Evolutionary conservation across 2,329 filamentous ascomycete species (phyloP), one percentile per base, ranked within the genome.

Genomic region (Calycina marina): DNA sequence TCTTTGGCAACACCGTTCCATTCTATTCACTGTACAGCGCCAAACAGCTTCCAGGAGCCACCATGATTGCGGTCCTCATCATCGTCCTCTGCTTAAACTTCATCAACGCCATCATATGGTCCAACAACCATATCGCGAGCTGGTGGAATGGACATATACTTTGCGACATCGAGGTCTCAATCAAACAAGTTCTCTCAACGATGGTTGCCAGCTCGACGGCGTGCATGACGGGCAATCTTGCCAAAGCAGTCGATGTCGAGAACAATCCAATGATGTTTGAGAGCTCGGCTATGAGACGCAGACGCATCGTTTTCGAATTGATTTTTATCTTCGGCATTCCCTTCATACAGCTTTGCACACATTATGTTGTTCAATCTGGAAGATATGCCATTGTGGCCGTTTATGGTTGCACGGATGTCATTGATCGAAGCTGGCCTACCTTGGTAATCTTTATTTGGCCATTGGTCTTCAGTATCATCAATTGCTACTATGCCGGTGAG

Each of bases 31-130:
- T 80, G 49, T 57, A 63, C 37, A 61, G 61, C 32, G 69, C 73
- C 41, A 60, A 61, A 36, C 81, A 80, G 50, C 56, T 76, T 31
- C 63, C 71, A 9, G 67, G 71, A 5, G 60, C 62, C 12, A 63
- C 61, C 17, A 57, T 79, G 20, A 63, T 75, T 30, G 47, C 59
- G 31, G 76, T 69, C 61, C 54, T 68, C 32, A 52, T 66, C 14
- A 36, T 72, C n/a, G 50, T 63, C 36, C 76, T 77, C 44, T 35
- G 73, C 32, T 61, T 67, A 49, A 67, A 62, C 41, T 60, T 72
- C 40, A 52, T 72, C 57, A 80, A 81, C 46, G 59, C 72, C 2
- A 49, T 77, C 30, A 63, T 79, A 38, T 82, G 76, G 76, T 63
- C 66, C 0, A 66, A 59, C 5, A 69, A 76, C 40, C 56, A 77